Percentiles rank a stretch among this genome's conserved stretches.
phyloP scores from a whole-genome alignment of 306 rosid species.

The Medicago truncatula region DNA sequence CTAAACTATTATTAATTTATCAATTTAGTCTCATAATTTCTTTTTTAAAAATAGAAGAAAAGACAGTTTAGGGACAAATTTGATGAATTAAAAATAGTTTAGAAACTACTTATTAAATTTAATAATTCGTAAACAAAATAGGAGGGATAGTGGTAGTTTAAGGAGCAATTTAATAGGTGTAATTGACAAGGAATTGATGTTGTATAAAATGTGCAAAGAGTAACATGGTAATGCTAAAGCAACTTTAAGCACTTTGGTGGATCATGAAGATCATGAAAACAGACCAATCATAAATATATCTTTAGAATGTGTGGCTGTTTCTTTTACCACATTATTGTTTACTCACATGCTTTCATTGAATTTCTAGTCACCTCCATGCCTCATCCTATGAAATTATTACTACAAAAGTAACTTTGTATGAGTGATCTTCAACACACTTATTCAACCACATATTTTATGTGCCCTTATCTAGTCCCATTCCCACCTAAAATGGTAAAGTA shows the following conservation, averaged over 20 bases:
- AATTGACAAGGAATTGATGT: background rate
- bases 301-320: slow-evolving; percentile 19
- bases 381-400: slow-evolving; percentile 43
- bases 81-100: too few relatives aligned
- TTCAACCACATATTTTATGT: slow-evolving; percentile 39
- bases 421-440: slow-evolving; percentile 2
- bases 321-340: slow-evolving; percentile 25
- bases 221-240: background rate
- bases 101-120: too few relatives aligned
- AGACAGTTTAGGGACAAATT: too few relatives aligned
- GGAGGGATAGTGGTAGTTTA: background rate
- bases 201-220: slow-evolving; percentile 3
- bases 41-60: too few relatives aligned
- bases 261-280: slow-evolving; percentile 26
- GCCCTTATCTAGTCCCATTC: slow-evolving; percentile 36
- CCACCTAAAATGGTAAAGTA: slow-evolving; percentile 4
- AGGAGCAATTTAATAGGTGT: background rate
- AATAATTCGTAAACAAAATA: too few relatives aligned
- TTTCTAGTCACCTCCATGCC: slow-evolving; percentile 35
- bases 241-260: slow-evolving; percentile 28
- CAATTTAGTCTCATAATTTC: too few relatives aligned
- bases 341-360: slow-evolving; percentile 26
- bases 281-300: slow-evolving; percentile 5
- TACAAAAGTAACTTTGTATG: slow-evolving; percentile 13
- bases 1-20: too few relatives aligned